A percentile compares a stretch with the other conserved stretches of the same genome.
Conservation (phyloP, 768 basidiomycete species). For the Lyophyllum semitale region DNA sequence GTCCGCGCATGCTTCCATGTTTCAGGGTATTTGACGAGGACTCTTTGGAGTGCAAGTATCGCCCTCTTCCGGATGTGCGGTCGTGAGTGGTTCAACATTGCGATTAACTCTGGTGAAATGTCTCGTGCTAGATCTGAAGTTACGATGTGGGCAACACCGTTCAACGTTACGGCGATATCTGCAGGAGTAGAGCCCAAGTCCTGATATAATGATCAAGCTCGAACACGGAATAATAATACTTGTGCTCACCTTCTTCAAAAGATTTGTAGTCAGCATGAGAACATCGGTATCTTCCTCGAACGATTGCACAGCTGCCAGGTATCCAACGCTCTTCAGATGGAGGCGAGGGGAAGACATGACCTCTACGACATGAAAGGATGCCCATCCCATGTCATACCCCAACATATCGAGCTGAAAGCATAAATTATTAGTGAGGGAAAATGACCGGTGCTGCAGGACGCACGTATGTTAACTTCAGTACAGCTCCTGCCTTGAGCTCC, state of each 20-base stretch:
- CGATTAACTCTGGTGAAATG: constrained; percentile 79
- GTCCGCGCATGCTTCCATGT: constrained; percentile 63
- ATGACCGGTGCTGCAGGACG: constrained; percentile 33
- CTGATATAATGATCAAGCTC: constrained; percentile 41
- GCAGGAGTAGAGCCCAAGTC: constrained; percentile 78
- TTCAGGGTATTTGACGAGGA: constrained; percentile 82
- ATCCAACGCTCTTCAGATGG: constrained; percentile 94
- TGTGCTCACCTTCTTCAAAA: constrained; percentile 81
- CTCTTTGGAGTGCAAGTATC: constrained; percentile 79
- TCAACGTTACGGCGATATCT: constrained; percentile 75
- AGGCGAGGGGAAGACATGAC: constrained; percentile 94
- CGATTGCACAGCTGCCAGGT: constrained; percentile 89
- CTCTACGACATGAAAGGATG: constrained; percentile 95
- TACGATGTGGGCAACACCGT: constrained; percentile 82
- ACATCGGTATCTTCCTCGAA: constrained; percentile 96
- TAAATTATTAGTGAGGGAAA: constrained; percentile 9
- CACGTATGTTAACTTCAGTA: constrained; percentile 96
- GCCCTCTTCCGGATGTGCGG: constrained; percentile 90
- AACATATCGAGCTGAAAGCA: constrained; percentile 90
- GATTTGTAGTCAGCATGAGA: constrained; percentile 94
- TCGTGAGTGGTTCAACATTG: constrained; percentile 88
- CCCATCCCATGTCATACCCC: constrained; percentile 93
- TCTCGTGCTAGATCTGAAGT: constrained; percentile 91
- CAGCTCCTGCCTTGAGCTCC: constrained; percentile 93
- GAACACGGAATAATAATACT: constrained; percentile 10